A percentile compares a stretch with the other conserved stretches of the same genome.
phyloP scores from a whole-genome alignment of 1,284 basidiomycete species.

The Cutaneotrichosporon dermatis region DNA sequence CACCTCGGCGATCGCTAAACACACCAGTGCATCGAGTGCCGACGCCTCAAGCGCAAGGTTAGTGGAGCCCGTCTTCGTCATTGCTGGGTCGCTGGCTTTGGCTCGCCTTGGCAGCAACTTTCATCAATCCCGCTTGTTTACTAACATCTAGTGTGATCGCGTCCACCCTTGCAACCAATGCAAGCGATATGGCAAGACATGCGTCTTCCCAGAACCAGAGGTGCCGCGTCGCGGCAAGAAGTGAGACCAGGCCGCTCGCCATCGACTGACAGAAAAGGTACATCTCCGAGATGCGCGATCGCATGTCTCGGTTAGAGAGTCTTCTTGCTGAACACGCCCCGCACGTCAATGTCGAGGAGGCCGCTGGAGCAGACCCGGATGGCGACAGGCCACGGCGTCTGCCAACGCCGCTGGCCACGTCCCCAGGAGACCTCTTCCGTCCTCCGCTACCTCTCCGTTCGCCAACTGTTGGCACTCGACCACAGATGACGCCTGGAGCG shows the following conservation, averaged over 20 bases:
- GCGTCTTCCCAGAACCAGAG: constrained; percentile 18
- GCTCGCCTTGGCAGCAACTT: background rate
- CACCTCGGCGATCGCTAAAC: background rate
- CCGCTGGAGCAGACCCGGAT: background rate
- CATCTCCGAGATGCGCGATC: constrained; percentile 21
- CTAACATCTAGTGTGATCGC: constrained; percentile 19
- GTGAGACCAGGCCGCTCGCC: background rate
- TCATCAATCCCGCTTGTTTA: background rate
- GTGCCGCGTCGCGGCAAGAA: constrained; percentile 15
- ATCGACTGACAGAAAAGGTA: constrained; percentile 15
- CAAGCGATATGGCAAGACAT: constrained; percentile 19
- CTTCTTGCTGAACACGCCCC: constrained; percentile 14
- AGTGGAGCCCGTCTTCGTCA: background rate
- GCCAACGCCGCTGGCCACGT: background rate
- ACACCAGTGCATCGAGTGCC: constrained; percentile 25
- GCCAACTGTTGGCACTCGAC: background rate
- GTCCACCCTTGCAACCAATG: constrained; percentile 23
- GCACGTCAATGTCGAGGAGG: constrained; percentile 12
- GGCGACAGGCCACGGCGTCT: constrained; percentile 1
- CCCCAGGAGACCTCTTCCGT: background rate
- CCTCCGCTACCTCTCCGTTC: background rate
- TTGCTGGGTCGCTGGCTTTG: background rate
- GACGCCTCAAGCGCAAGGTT: constrained; percentile 24
- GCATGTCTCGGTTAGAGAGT: constrained; percentile 18
- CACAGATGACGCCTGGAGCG: background rate